Percentiles rank a stretch among this genome's conserved stretches.
Conservation (phyloP, 139 green algal genomes). For the Yamagishiella unicocca region DNA sequence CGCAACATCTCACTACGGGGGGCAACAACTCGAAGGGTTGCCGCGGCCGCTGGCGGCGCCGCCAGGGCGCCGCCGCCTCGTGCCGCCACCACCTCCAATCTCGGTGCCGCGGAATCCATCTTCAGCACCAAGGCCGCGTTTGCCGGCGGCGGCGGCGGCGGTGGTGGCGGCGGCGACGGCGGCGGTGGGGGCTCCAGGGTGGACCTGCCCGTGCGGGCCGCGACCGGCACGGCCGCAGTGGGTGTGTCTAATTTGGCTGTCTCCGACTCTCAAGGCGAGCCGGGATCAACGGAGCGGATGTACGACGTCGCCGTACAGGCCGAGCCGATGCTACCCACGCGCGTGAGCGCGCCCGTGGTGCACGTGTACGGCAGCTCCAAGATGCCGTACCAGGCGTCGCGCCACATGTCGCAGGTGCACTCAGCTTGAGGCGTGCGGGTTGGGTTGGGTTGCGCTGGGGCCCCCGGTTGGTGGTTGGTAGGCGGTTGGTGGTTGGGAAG, state of each 20-base stretch:
- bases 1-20: background rate
- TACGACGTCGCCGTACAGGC: no score
- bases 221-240: no score
- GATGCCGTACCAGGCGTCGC: slow-evolving; percentile 24
- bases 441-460: no score
- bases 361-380: background rate
- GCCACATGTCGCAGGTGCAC: slow-evolving; percentile 40
- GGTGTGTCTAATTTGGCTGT: no score
- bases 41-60: no score
- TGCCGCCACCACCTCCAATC: background rate
- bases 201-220: no score
- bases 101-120: background rate
- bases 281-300: no score
- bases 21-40: background rate
- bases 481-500: no score
- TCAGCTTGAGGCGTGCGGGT: no score
- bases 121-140: background rate
- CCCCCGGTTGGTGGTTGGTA: no score
- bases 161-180: background rate
- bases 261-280: no score
- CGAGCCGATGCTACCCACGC: background rate
- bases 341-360: background rate
- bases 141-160: background rate
- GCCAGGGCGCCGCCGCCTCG: background rate
- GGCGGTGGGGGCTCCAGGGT: no score